Evolutionary conservation across 208 protist genomes (phyloP), one percentile per base, ranked within the genome.

Genomic region (Leishmania tarentolae): DNA sequence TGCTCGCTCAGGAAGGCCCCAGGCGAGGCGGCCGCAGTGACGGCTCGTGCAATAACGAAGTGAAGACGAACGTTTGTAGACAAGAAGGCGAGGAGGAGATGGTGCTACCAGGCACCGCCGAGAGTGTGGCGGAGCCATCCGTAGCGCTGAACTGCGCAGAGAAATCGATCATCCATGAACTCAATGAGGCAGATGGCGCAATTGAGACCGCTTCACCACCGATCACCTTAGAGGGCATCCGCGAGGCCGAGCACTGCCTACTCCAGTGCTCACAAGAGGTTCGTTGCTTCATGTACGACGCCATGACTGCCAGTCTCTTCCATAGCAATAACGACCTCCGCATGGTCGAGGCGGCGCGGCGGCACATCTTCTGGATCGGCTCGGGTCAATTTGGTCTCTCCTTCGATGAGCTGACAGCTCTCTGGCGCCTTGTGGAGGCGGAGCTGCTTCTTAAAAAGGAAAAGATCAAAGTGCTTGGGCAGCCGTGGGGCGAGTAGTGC

Each of bases 261-360:
- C 88, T 97, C 3, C 72, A 84, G 37, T 74, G 75, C 35, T 81
- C 87, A 15, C 85, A 89, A 17, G 88, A 92, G 46, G 86, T 91
- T 40, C 92, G 92, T 31, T 97, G 94, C 83, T 97, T 96, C 80
- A 76, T 97, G 61, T 95, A 95, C 75, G 94, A 97, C 63, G 88
- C 92, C 13, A 95, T 96, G 91, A 83, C 84, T 3, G 94, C 94
- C 8, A 85, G 88, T 46, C 82, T 88, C 24, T 97, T 94, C 75
- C 87, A 95, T 81, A 79, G 85, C 70, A 83, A 85, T 69, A 71
- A 77, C 66, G 88, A 95, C 80, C 70, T 88, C 17, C 70, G 78
- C 63, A 57, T 72, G 57, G 77, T 91, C 44, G 82, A 90, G 77
- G 83, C 83, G 71, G 78, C 86, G 21, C 83, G 86, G 53, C 80